phyloP scores from a whole-genome alignment of 176 grass and related monocot genomes.

The Saccharum officinarum region DNA sequence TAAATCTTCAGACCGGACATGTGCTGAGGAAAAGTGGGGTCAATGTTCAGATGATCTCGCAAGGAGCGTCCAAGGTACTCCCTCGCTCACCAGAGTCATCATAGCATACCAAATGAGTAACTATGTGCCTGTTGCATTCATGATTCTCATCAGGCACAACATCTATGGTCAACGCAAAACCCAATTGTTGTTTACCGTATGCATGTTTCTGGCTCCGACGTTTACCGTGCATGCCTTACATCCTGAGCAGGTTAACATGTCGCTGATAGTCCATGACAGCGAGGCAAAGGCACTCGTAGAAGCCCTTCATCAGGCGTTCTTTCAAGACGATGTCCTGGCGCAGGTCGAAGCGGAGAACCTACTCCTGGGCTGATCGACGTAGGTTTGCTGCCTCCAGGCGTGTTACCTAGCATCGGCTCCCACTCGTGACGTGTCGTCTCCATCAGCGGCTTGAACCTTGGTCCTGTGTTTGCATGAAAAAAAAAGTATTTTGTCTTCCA shows the following conservation, averaged over 20 bases:
- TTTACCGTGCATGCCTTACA: not conserved
- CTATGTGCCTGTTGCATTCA: not conserved
- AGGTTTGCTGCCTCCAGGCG: not conserved
- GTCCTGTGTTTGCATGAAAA: not conserved
- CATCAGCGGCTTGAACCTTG: not conserved
- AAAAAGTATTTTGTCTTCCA: not conserved
- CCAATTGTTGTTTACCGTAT: not conserved
- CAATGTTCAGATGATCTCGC: slow-evolving; percentile 98
- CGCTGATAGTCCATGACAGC: slow-evolving; percentile 85
- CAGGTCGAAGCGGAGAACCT: slow-evolving; percentile 21
- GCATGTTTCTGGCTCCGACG: not conserved
- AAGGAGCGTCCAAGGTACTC: slow-evolving; percentile 90
- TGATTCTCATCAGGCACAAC: not conserved
- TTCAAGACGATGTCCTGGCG: slow-evolving; percentile 50
- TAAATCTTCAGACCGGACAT: slow-evolving; percentile 63
- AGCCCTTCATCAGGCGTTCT: slow-evolving; percentile 77
- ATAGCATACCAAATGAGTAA: not conserved
- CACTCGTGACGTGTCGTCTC: no score
- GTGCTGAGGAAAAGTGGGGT: slow-evolving; percentile 77
- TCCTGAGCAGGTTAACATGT: slow-evolving; percentile 82
- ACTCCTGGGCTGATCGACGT: not conserved
- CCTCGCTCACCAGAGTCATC: not conserved
- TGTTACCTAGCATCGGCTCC: not conserved
- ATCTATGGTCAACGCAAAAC: not conserved
- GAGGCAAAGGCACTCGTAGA: slow-evolving; percentile 63